Percentiles rank a stretch among this genome's conserved stretches.
Conservation (phyloP, 2,329 filamentous ascomycete genomes). For the Ploettnerulaceae sp. region DNA sequence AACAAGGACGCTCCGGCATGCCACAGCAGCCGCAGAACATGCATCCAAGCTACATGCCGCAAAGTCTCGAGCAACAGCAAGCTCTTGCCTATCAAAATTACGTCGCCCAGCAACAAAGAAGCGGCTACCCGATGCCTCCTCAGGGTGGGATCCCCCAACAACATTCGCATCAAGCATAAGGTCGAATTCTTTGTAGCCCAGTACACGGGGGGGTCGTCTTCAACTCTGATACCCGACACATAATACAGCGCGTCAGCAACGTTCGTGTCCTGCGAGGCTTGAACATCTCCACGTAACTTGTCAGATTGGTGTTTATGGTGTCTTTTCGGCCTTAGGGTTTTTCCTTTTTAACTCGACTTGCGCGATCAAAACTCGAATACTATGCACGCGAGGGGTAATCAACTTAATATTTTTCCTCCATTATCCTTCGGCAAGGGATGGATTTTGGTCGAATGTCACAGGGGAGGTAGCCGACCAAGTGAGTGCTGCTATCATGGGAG, state of each 20-base stretch:
- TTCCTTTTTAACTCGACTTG: slow-evolving; percentile 10
- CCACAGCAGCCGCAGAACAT: slow-evolving; percentile 55
- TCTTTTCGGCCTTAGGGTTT: slow-evolving; percentile 25
- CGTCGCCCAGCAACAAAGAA: slow-evolving; percentile 66
- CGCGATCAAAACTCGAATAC: slow-evolving; percentile 22
- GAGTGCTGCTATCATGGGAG: neutral
- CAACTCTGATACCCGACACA: slow-evolving; percentile 54
- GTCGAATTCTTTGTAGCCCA: slow-evolving; percentile 23
- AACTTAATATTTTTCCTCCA: slow-evolving; percentile 21
- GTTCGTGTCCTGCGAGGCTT: slow-evolving; percentile 32
- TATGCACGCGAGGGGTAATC: too few species aligned
- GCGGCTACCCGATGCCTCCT: slow-evolving; percentile 73
- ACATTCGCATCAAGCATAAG: slow-evolving; percentile 72
- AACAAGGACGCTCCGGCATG: slow-evolving; percentile 57
- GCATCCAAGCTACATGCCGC: slow-evolving; percentile 60
- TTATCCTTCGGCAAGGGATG: slow-evolving; percentile 7
- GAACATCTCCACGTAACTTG: slow-evolving; percentile 24
- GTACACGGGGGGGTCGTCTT: slow-evolving; percentile 32
- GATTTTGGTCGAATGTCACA: slow-evolving; percentile 11
- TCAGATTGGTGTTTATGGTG: slow-evolving; percentile 33
- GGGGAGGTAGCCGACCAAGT: slow-evolving; percentile 2
- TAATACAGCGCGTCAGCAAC: slow-evolving; percentile 37
- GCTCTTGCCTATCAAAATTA: slow-evolving; percentile 81
- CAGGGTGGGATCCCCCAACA: slow-evolving; percentile 76
- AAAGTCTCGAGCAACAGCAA: slow-evolving; percentile 60